Evolutionary conservation across 441 rosid genomes (phyloP).

Genomic region (Gossypium schwendimanii): DNA sequence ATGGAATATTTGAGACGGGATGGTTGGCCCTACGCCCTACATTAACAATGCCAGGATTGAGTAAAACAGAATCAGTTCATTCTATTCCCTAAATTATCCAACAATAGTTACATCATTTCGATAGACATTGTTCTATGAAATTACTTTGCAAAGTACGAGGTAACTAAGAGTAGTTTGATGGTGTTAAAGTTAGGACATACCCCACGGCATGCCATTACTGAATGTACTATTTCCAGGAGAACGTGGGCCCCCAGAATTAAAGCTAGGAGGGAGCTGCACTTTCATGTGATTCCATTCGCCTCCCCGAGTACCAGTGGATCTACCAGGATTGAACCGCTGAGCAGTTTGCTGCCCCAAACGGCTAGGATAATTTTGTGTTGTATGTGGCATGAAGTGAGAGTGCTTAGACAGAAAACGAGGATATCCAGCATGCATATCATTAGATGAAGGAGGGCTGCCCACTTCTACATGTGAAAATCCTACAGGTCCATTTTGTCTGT

Average conservation of each 20-base stretch:
- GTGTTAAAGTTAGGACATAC: constrained; percentile 41
- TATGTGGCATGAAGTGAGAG: constrained; percentile 46
- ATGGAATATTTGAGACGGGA: constrained; percentile 58
- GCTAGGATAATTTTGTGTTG: constrained; percentile 77
- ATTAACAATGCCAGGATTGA: constrained; percentile 18
- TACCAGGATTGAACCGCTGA: constrained; percentile 49
- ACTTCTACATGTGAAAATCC: constrained; percentile 51
- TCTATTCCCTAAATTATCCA: background rate
- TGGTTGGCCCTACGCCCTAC: constrained; percentile 80
- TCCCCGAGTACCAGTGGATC: constrained; percentile 43
- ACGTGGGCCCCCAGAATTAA: constrained; percentile 55
- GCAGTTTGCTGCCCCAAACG: constrained; percentile 84
- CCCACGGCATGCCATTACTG: constrained; percentile 72
- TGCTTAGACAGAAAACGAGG: constrained; percentile 57
- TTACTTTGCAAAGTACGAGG: background rate
- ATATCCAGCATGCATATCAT: constrained; percentile 60
- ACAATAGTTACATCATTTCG: constrained; percentile 5
- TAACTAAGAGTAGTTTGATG: background rate
- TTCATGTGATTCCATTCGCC: constrained; percentile 68
- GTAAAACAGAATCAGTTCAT: constrained; percentile 13
- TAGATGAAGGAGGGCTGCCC: constrained; percentile 68
- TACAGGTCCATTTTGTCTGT: constrained; percentile 64
- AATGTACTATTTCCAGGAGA: constrained; percentile 79
- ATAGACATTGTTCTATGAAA: background rate
- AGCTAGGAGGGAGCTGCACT: constrained; percentile 64